Evolutionary conservation across 2,329 filamentous ascomycete species (phyloP).

Genomic region (Alternaria brassicicola): DNA sequence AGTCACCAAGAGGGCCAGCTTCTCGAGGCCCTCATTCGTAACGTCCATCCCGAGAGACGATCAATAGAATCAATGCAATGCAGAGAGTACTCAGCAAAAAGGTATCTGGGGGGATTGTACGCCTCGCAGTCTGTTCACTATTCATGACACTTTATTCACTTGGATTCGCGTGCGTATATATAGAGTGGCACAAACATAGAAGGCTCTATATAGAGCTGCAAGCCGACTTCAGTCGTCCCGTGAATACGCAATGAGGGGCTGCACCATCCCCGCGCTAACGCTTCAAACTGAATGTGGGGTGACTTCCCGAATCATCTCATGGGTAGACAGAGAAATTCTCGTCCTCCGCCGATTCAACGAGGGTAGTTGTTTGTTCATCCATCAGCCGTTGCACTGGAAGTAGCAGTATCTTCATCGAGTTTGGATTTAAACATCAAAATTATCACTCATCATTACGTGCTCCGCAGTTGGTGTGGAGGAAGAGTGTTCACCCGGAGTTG

Average conservation of each 20-base stretch:
- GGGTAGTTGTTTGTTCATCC: not conserved
- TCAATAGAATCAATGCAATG: not conserved
- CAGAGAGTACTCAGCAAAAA: not conserved
- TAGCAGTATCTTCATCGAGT: not conserved
- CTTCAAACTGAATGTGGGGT: constrained; percentile 25
- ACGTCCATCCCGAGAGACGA: not conserved
- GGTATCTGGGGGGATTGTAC: not conserved
- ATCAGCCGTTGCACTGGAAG: not conserved
- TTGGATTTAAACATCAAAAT: not conserved
- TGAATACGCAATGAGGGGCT: constrained; percentile 19
- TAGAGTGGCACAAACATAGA: not conserved
- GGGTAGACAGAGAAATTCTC: not conserved
- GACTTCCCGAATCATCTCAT: not conserved
- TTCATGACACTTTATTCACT: not conserved
- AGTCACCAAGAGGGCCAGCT: constrained; percentile 46
- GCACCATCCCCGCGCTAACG: constrained; percentile 26
- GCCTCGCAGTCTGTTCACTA: not conserved
- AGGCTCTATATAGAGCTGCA: not conserved
- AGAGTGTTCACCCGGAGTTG: constrained; percentile 19
- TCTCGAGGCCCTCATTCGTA: constrained; percentile 42
- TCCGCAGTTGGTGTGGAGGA: not conserved
- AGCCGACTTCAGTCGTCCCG: constrained; percentile 5
- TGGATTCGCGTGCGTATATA: not conserved
- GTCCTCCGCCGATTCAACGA: not conserved
- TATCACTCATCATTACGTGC: not conserved